A percentile compares a stretch with the other conserved stretches of the same genome.
phyloP scores from a whole-genome alignment of 2,329 filamentous ascomycete genomes.

The Dactylonectria estremocensis region DNA sequence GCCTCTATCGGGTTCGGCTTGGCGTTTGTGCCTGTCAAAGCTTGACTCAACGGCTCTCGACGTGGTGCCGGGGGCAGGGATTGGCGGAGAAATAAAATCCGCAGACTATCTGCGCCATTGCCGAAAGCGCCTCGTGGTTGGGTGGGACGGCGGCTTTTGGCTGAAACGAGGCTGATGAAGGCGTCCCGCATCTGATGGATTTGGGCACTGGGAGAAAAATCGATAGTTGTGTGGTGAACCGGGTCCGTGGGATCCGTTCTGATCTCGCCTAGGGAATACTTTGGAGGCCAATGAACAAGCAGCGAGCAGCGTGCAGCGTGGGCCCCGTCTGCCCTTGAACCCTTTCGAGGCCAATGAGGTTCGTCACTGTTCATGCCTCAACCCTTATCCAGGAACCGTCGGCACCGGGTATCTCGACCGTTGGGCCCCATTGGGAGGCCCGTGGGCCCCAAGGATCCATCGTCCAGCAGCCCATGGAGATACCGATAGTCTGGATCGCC shows the following conservation, averaged over 20 bases:
- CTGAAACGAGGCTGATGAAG: not conserved
- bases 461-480: not conserved
- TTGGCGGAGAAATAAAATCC: constrained; percentile 17
- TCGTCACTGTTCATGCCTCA: not conserved
- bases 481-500: constrained; percentile 21
- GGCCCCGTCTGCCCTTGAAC: no score
- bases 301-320: no score
- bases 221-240: no score
- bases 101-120: not conserved
- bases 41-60: constrained; percentile 6
- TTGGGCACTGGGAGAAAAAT: no score
- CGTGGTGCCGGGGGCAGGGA: not conserved
- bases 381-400: not conserved
- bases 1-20: constrained; percentile 8
- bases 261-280: no score
- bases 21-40: constrained; percentile 6
- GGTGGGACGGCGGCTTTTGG: not conserved
- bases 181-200: no score
- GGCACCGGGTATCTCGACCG: not conserved
- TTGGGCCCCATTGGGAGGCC: not conserved
- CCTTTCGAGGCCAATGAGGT: not conserved
- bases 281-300: no score
- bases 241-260: no score
- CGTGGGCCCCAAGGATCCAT: not conserved
- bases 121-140: constrained; percentile 6